These are phyloP conservation scores for Aegle marmelos DNA, from an alignment of 345 rosid species.

Conservation along the genomic window DNA sequence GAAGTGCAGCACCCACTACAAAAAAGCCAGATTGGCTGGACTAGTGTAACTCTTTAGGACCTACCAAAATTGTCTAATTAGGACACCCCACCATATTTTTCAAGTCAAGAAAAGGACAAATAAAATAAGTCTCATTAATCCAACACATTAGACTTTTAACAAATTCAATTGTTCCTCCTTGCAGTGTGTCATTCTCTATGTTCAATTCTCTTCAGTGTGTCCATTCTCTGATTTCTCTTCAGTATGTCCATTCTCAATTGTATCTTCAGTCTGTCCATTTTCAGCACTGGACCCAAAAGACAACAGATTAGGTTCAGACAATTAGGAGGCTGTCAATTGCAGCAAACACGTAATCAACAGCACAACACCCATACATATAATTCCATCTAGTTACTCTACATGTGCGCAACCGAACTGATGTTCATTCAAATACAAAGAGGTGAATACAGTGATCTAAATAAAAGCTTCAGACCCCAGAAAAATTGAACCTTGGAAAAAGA, in stretches of 20 bases:
- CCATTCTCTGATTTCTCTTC: conserved; percentile 31
- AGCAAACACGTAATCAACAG: neutral
- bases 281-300: conserved; percentile 32
- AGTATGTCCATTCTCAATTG: conserved; percentile 24
- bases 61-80: conserved; percentile 49
- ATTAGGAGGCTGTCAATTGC: neutral
- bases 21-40: conserved; percentile 19
- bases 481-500: neutral
- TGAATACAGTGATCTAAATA: neutral
- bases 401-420: neutral
- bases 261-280: conserved; percentile 23
- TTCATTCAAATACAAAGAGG: neutral
- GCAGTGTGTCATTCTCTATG: conserved; percentile 7
- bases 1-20: neutral
- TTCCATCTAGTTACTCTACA: neutral
- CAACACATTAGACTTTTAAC: conserved; percentile 20
- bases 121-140: conserved; percentile 9
- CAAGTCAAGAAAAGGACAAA: conserved; percentile 20
- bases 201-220: conserved; percentile 24
- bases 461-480: neutral
- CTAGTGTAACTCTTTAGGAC: conserved; percentile 15
- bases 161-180: conserved; percentile 9
- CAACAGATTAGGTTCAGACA: neutral
- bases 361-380: neutral
- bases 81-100: conserved; percentile 9